Percentiles rank a stretch among this genome's conserved stretches.
Evolutionary conservation across 2,329 filamentous ascomycete genomes (phyloP).

Genomic region (Tolypocladium inflatum): DNA sequence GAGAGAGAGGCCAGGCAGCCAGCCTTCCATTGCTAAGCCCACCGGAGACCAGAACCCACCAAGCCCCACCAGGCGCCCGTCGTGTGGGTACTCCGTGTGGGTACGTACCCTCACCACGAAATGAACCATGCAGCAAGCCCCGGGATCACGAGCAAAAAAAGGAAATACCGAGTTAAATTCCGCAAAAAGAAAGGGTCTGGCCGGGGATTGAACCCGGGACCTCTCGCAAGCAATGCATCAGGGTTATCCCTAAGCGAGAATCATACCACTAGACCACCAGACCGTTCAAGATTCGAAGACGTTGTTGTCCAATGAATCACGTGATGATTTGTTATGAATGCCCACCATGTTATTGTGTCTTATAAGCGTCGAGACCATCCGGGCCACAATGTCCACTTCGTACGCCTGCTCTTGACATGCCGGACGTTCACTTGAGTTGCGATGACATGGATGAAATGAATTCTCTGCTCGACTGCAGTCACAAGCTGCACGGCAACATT

Average conservation of each 20-base stretch:
- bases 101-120: background rate
- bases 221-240: slow-evolving; percentile 29
- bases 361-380: background rate
- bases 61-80: no score
- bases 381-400: no score
- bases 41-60: no score
- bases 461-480: no score
- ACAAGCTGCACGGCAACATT: no score
- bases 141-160: background rate
- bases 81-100: no score
- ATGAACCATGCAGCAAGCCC: background rate
- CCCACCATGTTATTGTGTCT: background rate
- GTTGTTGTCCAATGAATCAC: background rate
- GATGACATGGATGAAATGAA: no score
- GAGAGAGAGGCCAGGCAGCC: no score
- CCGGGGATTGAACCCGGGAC: slow-evolving; percentile 38
- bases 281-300: slow-evolving; percentile 14
- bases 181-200: slow-evolving; percentile 26
- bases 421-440: background rate
- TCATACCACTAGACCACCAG: slow-evolving; percentile 60
- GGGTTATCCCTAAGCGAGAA: slow-evolving; percentile 56
- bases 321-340: background rate
- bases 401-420: background rate
- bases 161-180: background rate
- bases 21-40: no score